Base-by-base conservation (phyloP, 257 asterid genomes). In the Gynochthodes officinalis region DNA sequence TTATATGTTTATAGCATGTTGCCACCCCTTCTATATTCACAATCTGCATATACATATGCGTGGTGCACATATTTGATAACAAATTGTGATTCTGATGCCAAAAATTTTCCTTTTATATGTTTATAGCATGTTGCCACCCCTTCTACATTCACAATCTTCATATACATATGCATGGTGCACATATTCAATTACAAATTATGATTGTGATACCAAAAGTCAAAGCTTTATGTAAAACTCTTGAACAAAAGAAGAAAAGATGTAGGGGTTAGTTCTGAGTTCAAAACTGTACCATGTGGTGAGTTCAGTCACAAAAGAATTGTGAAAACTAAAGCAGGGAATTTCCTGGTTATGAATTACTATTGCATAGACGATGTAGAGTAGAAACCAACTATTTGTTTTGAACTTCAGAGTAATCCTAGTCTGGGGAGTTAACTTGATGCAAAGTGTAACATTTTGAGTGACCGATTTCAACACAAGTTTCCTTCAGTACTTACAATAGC, bases 131-230 rank as follows among this genome's bases (percentile, higher is more conserved):
- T n/a, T n/a, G n/a, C n/a, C n/a, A n/a, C n/a, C n/a, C 37, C 4
- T 59, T 5, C 23, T 59, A 30, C 23, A 7, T n/a, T 32, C 65
- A 59, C 64, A 53, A 10, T 8, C 25, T 27, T 21, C 7, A 16
- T 53, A 55, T 55, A 27, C 28, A 55, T 35, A 62, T 8, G 48
- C 48, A 35, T 15, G 11, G 46, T 21, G 7, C 48, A 62, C 28
- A 52, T 8, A 4, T 14, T 33, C 32, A 12, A 46, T 27, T n/a
- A 66, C 9, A 30, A 30, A 27, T 44, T 28, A 15, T 67, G 43
- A 46, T 67, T 67, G 43, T 30, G 60, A 39, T 67, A 67, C 44
- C 8, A n/a, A 50, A 67, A 35, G 46, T 39, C 16, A 13, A 67
- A 48, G 57, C 60, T 67, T 1, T 19, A 35, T 4, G 15, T 28